Evolutionary conservation across 2,329 filamentous ascomycete species (phyloP).

Genomic region (Exophiala phaeomuriformis): DNA sequence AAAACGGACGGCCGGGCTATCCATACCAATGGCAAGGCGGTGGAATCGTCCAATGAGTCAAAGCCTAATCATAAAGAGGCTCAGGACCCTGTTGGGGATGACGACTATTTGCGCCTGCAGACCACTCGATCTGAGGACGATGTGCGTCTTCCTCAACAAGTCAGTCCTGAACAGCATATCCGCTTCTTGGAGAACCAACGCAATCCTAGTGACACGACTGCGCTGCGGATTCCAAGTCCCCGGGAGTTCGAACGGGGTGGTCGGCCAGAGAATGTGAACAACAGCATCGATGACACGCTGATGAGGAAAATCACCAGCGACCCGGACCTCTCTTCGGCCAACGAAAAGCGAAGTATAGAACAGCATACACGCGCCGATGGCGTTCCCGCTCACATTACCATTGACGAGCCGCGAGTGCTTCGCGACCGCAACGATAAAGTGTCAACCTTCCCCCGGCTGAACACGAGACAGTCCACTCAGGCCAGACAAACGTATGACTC

Average conservation of each 20-base stretch:
- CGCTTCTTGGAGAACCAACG: conserved; percentile 80
- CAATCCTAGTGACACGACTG: conserved; percentile 61
- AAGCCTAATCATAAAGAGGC: not conserved
- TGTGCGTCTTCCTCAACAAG: conserved; percentile 46
- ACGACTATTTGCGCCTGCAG: conserved; percentile 37
- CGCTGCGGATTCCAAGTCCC: conserved; percentile 83
- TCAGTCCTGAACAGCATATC: conserved; percentile 70
- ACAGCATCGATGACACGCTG: conserved; percentile 36
- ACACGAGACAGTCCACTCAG: conserved; percentile 17
- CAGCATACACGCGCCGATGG: conserved; percentile 2
- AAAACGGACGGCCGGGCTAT: conserved; percentile 9
- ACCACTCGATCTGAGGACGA: conserved; percentile 34
- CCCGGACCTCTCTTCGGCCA: conserved; percentile 26
- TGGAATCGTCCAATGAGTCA: conserved; percentile 21
- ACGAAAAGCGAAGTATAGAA: conserved; percentile 7
- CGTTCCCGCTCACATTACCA: conserved; percentile 37
- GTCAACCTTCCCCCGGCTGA: conserved; percentile 20
- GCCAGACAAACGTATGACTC: conserved; percentile 11
- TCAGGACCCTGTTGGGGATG: conserved; percentile 23
- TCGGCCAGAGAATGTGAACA: conserved; percentile 55
- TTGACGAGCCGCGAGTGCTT: conserved; percentile 42
- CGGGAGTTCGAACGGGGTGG: conserved; percentile 81
- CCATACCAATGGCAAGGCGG: conserved; percentile 22
- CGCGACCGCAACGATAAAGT: conserved; percentile 30
- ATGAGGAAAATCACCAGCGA: conserved; percentile 25